phyloP scores from a whole-genome alignment of 2,329 filamentous ascomycete genomes.

The Zymoseptoria brevis region DNA sequence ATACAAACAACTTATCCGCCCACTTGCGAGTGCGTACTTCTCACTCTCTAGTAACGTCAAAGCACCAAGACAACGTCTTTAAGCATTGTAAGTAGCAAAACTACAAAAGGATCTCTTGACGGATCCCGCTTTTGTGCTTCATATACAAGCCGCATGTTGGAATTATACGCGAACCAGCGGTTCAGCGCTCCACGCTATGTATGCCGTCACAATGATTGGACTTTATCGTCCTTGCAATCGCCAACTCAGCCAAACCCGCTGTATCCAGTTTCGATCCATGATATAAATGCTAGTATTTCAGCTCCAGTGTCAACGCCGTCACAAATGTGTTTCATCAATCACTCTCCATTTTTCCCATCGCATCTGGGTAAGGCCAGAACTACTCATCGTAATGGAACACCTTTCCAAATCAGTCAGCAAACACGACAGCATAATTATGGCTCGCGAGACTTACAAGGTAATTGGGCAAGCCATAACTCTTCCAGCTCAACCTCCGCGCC shows the following conservation, averaged over 20 bases:
- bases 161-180: too few species aligned
- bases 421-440: too few species aligned
- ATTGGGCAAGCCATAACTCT: constrained; percentile 81
- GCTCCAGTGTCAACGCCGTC: neutral
- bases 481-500: constrained; percentile 81
- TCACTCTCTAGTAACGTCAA: too few species aligned
- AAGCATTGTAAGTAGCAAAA: neutral
- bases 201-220: too few species aligned
- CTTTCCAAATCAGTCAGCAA: too few species aligned
- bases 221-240: neutral
- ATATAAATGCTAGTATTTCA: neutral
- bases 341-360: too few species aligned
- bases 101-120: neutral
- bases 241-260: neutral
- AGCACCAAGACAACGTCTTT: neutral
- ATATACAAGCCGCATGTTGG: neutral
- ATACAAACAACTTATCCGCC: too few species aligned
- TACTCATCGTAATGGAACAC: too few species aligned
- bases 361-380: too few species aligned
- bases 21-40: too few species aligned
- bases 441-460: constrained; percentile 85
- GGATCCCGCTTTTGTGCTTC: neutral
- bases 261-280: neutral
- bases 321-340: neutral
- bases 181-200: too few species aligned